These are phyloP conservation scores for Globisporangium nodosum DNA, from an alignment of 352 stramenopile genomes.

Conservation along the genomic window DNA sequence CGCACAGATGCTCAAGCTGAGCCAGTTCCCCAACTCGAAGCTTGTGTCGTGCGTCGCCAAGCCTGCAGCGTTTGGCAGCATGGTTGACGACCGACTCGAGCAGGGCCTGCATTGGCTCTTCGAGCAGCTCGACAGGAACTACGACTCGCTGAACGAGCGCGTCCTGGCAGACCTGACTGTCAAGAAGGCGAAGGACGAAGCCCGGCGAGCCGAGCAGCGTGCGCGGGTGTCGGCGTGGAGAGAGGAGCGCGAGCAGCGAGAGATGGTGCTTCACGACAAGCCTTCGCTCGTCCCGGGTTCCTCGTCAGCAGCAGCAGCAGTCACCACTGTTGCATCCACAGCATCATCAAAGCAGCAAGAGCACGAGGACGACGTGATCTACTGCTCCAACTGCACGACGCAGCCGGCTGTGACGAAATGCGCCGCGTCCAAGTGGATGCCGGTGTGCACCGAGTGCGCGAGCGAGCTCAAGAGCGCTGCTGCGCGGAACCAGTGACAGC, in stretches of 20 bases:
- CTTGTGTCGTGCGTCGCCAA: constrained; percentile 61
- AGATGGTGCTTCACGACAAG: constrained; percentile 64
- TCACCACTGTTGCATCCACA: neutral
- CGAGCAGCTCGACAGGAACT: constrained; percentile 49
- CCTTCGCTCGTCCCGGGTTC: neutral
- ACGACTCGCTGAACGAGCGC: constrained; percentile 36
- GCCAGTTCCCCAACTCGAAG: constrained; percentile 31
- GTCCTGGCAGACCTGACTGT: constrained; percentile 39
- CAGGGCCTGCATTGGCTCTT: constrained; percentile 68
- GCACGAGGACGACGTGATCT: constrained; percentile 39
- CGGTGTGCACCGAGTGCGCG: constrained; percentile 60
- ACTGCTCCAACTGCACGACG: constrained; percentile 55
- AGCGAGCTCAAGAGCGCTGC: constrained; percentile 31
- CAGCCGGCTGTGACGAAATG: constrained; percentile 67
- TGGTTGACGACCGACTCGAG: constrained; percentile 63
- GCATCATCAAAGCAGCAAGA: constrained; percentile 11
- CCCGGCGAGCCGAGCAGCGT: constrained; percentile 52
- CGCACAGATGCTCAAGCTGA: constrained; percentile 25
- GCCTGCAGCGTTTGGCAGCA: constrained; percentile 33
- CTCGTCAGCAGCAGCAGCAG: constrained; percentile 4
- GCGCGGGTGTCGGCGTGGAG: constrained; percentile 58
- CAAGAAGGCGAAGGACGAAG: constrained; percentile 58
- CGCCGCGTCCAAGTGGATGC: constrained; percentile 83
- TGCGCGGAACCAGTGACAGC: constrained; percentile 11
- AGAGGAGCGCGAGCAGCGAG: constrained; percentile 59